Evolutionary conservation across 805 yeast genomes (phyloP).

Genomic region (Cyberlindnera meyerae): DNA sequence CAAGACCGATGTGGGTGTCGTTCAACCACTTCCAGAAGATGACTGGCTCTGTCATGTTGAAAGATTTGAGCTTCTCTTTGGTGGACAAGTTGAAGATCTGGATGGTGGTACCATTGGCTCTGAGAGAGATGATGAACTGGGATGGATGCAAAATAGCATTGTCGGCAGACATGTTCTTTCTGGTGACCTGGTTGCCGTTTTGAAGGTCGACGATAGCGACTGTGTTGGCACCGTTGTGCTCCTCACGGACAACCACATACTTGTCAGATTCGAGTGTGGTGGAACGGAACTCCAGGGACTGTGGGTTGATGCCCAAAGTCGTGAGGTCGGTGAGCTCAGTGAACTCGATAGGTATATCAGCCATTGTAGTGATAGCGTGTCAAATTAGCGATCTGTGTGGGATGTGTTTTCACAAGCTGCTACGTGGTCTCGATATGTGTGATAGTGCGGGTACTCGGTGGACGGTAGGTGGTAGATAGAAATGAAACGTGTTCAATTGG

Average conservation of each 20-base stretch:
- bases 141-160: constrained; percentile 94
- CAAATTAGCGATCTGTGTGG: too few relatives aligned
- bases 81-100: constrained; percentile 88
- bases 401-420: too few relatives aligned
- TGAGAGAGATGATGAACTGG: constrained; percentile 82
- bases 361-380: constrained; percentile 24
- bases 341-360: constrained; percentile 93
- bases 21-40: constrained; percentile 94
- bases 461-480: background rate
- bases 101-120: constrained; percentile 94
- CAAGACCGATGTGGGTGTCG: constrained; percentile 69
- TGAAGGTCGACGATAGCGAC: constrained; percentile 89
- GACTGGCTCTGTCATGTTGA: constrained; percentile 81
- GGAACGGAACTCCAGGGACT: constrained; percentile 84
- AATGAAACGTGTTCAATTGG: too few relatives aligned
- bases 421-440: too few relatives aligned
- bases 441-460: too few relatives aligned
- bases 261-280: constrained; percentile 92
- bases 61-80: constrained; percentile 85
- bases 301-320: constrained; percentile 76
- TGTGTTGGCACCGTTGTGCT: constrained; percentile 61
- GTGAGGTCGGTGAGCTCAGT: constrained; percentile 91
- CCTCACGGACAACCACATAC: constrained; percentile 78
- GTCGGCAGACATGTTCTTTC: constrained; percentile 96
- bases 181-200: constrained; percentile 71